These are phyloP conservation scores for Ophiostoma sp. DNA, from an alignment of 2,329 filamentous ascomycete species.

Conservation along the genomic window DNA sequence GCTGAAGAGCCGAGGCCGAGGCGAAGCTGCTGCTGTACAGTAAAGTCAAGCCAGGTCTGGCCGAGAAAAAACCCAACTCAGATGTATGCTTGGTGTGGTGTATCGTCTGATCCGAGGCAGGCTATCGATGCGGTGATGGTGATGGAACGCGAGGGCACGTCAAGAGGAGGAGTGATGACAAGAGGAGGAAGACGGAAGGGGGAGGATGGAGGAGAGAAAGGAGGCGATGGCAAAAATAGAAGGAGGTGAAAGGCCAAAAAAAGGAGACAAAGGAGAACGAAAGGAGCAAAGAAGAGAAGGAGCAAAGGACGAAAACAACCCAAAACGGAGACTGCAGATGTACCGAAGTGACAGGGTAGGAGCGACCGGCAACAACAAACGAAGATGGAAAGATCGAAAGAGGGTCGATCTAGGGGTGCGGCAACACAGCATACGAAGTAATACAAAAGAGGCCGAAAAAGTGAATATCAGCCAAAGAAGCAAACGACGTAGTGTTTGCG, in stretches of 20 bases:
- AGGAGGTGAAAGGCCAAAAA: not conserved
- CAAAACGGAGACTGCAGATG: slow-evolving; percentile 1
- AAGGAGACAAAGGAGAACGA: not conserved
- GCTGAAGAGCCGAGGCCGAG: not conserved
- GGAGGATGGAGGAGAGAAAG: not conserved
- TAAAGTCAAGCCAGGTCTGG: not conserved
- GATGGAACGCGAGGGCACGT: not conserved
- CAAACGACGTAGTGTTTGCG: slow-evolving; percentile 4
- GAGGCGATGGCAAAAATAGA: not conserved
- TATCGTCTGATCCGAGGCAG: not conserved
- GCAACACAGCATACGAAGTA: not conserved
- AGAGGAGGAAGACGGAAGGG: not conserved
- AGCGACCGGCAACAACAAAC: slow-evolving; percentile 2
- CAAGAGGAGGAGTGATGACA: not conserved
- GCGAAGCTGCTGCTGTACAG: not conserved
- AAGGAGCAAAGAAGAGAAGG: slow-evolving; percentile 8
- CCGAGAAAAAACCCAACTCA: not conserved
- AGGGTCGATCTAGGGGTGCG: not conserved
- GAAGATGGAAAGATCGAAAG: slow-evolving; percentile 1
- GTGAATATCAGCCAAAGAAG: not conserved
- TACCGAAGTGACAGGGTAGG: not conserved
- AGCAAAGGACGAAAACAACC: not conserved
- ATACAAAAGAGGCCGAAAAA: not conserved
- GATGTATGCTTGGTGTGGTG: not conserved
- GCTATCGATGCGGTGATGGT: not conserved